These are phyloP conservation scores for Carallia brachiata DNA, from an alignment of 345 rosid genomes.

Conservation along the genomic window DNA sequence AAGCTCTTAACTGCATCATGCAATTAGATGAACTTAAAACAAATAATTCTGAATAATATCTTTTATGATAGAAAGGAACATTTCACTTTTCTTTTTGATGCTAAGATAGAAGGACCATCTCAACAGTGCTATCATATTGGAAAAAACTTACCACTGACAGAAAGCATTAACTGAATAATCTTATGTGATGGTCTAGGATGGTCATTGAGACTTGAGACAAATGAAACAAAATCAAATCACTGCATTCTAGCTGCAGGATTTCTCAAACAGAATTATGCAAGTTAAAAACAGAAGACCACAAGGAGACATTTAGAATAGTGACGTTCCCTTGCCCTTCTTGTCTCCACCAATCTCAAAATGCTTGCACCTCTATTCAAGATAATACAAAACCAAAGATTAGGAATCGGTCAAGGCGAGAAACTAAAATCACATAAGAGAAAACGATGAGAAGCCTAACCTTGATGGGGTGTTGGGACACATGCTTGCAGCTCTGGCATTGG, in stretches of 20 bases:
- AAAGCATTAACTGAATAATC: no score
- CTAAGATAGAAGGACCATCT: no score
- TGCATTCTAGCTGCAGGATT: background rate
- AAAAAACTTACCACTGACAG: no score
- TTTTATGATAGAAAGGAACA: no score
- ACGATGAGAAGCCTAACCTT: background rate
- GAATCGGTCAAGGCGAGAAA: background rate
- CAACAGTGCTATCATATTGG: no score
- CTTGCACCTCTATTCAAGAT: slow-evolving; percentile 17
- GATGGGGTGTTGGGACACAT: slow-evolving; percentile 19
- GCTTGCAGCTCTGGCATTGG: slow-evolving; percentile 22
- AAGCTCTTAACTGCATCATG: no score
- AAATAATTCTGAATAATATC: no score
- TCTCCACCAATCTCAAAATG: slow-evolving; percentile 23
- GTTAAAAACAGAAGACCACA: background rate
- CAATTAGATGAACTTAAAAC: no score
- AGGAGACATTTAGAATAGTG: slow-evolving; percentile 6
- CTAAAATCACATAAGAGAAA: background rate
- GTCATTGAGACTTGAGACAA: no score
- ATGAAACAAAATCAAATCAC: background rate
- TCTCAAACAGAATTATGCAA: background rate
- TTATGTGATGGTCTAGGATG: no score
- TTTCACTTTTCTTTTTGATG: no score
- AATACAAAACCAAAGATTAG: background rate
- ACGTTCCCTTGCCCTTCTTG: slow-evolving; percentile 22